A percentile compares a stretch with the other conserved stretches of the same genome.
Conservation (phyloP, 1,139 yeast genomes). For the Debaryomyces nepalensis region DNA sequence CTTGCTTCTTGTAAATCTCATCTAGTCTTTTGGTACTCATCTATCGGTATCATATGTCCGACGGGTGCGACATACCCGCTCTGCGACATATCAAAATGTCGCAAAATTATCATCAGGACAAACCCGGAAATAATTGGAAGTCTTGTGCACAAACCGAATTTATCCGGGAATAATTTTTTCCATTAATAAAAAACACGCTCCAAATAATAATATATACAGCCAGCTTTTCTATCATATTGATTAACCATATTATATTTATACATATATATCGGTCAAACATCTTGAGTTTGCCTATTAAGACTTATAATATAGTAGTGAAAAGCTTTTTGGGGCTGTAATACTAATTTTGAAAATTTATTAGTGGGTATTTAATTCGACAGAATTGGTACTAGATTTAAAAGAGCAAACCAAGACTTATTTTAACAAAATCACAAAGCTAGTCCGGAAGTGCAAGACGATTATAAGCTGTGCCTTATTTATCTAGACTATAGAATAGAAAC, state of each 20-base stretch:
- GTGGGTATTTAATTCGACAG: neutral
- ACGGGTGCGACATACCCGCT: conserved; percentile 30
- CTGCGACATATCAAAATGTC: conserved; percentile 9
- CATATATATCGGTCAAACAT: conserved; percentile 5
- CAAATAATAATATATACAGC: neutral
- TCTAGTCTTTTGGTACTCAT: neutral
- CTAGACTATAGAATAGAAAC: no score
- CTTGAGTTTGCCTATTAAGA: neutral
- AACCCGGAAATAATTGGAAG: neutral
- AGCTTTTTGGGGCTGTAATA: neutral
- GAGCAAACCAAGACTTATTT: neutral
- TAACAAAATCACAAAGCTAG: neutral
- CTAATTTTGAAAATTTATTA: neutral
- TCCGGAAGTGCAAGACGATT: neutral
- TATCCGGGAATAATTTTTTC: conserved; percentile 13
- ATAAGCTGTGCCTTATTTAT: no score
- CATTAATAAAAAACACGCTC: conserved; percentile 8
- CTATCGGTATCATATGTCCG: conserved; percentile 18
- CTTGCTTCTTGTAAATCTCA: neutral
- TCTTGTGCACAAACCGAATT: conserved; percentile 2
- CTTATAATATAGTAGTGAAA: neutral
- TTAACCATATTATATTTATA: neutral
- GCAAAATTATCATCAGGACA: neutral
- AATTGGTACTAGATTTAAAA: neutral
- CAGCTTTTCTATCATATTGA: neutral